Evolutionary conservation across 805 yeast species (phyloP).

Genomic region (Ogataea paraovalis): DNA sequence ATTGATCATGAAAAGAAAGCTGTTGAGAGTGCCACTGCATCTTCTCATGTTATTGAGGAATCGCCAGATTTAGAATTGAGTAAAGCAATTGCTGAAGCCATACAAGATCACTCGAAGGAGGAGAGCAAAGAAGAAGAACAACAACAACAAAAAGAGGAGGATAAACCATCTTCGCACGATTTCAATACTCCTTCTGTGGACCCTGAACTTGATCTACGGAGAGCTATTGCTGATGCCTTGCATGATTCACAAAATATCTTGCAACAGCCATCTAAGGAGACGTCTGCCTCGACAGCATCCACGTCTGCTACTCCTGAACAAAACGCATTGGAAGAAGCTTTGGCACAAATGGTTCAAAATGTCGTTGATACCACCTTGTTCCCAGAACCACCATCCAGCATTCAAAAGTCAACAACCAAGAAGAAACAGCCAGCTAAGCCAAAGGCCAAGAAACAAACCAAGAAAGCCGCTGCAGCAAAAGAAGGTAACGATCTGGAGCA

Average conservation of each 20-base stretch:
- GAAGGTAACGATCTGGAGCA: conserved; percentile 41
- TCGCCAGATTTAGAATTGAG: conserved; percentile 14
- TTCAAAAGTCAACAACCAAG: conserved; percentile 1
- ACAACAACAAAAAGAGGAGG: background rate
- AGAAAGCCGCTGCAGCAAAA: conserved; percentile 3
- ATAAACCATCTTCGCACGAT: background rate
- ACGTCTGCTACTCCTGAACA: conserved; percentile 11
- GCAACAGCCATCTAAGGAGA: background rate
- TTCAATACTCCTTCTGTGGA: background rate
- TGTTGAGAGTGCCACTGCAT: background rate
- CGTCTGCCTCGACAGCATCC: background rate
- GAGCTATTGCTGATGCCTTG: conserved; percentile 19
- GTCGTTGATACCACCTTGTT: conserved; percentile 39
- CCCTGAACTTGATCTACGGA: conserved; percentile 16
- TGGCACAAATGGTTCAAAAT: conserved; percentile 52
- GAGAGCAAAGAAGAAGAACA: background rate
- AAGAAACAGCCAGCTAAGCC: conserved; percentile 3
- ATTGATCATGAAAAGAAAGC: conserved; percentile 1
- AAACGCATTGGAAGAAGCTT: conserved; percentile 46
- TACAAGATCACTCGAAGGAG: conserved; percentile 5
- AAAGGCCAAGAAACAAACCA: conserved; percentile 1
- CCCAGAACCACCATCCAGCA: conserved; percentile 3
- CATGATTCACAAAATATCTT: conserved; percentile 1
- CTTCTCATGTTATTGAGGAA: conserved; percentile 3
- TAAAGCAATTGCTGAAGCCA: conserved; percentile 25